These are phyloP conservation scores for Colletotrichum coccodes DNA, from an alignment of 2,329 filamentous ascomycete species.

Conservation along the genomic window DNA sequence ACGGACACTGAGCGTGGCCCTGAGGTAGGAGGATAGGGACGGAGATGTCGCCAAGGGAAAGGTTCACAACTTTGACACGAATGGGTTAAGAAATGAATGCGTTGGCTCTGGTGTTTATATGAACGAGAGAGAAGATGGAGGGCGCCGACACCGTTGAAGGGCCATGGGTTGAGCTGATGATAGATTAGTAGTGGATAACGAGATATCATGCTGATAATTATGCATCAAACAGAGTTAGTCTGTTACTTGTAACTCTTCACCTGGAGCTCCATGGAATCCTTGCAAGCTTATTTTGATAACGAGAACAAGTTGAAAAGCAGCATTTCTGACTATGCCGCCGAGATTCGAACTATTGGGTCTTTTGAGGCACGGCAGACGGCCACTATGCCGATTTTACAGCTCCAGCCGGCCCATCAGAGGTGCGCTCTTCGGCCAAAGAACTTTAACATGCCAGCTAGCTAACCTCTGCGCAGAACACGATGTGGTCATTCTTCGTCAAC, in stretches of 20 bases:
- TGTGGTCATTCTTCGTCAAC: conserved; percentile 51
- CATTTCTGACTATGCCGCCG: conserved; percentile 6
- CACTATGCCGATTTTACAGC: conserved; percentile 9
- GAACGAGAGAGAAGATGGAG: too few species aligned
- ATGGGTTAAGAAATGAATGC: neutral
- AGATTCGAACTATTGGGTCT: conserved; percentile 17
- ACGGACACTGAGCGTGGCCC: neutral
- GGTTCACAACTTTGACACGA: neutral
- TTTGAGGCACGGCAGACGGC: neutral
- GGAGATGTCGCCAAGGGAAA: neutral
- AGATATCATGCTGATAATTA: neutral
- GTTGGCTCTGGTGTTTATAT: neutral
- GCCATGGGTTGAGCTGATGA: too few species aligned
- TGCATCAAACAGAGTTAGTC: neutral
- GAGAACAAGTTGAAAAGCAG: neutral
- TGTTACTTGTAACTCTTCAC: neutral
- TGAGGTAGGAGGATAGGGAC: neutral
- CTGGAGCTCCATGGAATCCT: neutral
- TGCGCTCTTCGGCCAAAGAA: neutral
- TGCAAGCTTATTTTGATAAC: neutral
- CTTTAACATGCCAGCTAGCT: neutral
- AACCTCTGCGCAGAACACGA: conserved; percentile 47
- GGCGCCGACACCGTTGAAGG: neutral
- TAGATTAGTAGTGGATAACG: neutral
- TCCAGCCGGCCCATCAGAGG: conserved; percentile 19